These are phyloP conservation scores for Ascomycota sp. DNA, from an alignment of 2,329 filamentous ascomycete genomes.

Conservation along the genomic window DNA sequence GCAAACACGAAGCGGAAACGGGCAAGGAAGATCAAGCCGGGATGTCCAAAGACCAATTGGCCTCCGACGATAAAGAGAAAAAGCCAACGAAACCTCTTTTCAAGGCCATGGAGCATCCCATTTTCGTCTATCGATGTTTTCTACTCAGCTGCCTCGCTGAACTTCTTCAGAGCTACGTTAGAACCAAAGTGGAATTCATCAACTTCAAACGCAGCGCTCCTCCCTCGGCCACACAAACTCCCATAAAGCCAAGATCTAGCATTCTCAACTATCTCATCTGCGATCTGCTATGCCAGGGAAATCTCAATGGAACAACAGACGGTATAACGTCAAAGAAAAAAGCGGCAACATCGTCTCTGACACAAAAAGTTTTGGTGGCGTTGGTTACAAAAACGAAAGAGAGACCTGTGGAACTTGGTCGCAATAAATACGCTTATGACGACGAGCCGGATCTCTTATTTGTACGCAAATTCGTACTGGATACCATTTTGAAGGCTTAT, in stretches of 20 bases:
- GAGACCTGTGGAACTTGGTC: constrained; percentile 33
- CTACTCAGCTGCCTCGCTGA: constrained; percentile 80
- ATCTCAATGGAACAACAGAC: constrained; percentile 46
- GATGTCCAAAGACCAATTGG: constrained; percentile 10
- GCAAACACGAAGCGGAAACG: constrained; percentile 14
- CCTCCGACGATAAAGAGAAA: constrained; percentile 29
- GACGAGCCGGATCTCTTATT: constrained; percentile 71
- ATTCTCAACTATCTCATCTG: constrained; percentile 86
- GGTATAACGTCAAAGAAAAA: constrained; percentile 65
- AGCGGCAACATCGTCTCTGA: constrained; percentile 61
- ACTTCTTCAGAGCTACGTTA: constrained; percentile 73
- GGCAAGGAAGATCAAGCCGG: constrained; percentile 6
- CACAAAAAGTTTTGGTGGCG: constrained; percentile 66
- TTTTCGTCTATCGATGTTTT: constrained; percentile 92
- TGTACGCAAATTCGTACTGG: constrained; percentile 82
- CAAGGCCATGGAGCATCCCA: constrained; percentile 80
- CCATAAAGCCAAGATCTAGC: constrained; percentile 79
- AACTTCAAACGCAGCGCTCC: constrained; percentile 90
- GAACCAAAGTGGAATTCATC: constrained; percentile 94
- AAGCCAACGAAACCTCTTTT: constrained; percentile 52
- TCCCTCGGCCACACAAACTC: constrained; percentile 61
- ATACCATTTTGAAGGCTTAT: constrained; percentile 78
- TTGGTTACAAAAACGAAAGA: constrained; percentile 77
- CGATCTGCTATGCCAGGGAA: constrained; percentile 40
- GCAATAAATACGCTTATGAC: constrained; percentile 41